These are phyloP conservation scores for Zygoascus flipseniorum DNA, from an alignment of 805 yeast species.

Conservation along the genomic window DNA sequence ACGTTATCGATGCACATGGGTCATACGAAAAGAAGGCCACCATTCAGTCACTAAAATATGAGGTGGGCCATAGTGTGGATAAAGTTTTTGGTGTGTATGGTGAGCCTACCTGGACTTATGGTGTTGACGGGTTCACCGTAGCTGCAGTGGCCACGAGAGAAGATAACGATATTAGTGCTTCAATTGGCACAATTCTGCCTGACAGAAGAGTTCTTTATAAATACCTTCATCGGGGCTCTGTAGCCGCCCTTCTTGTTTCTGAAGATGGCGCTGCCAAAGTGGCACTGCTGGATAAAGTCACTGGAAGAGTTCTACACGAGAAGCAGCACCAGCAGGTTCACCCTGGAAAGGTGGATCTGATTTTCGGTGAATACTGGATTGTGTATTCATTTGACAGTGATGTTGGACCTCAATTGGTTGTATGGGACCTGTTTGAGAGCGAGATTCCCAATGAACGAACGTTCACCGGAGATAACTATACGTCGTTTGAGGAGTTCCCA, in stretches of 20 bases:
- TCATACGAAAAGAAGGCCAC: background rate
- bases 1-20: conserved; percentile 14
- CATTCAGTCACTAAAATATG: conserved; percentile 1
- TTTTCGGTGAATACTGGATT: conserved; percentile 79
- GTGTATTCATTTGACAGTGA: conserved; percentile 53
- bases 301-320: conserved; percentile 54
- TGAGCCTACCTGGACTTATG: conserved; percentile 33
- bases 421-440: conserved; percentile 74
- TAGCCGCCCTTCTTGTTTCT: conserved; percentile 35
- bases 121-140: conserved; percentile 24
- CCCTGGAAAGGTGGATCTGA: conserved; percentile 39
- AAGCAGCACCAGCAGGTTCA: conserved; percentile 35
- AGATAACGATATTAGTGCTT: conserved; percentile 38
- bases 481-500: conserved; percentile 30
- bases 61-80: background rate
- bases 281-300: conserved; percentile 54
- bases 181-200: conserved; percentile 59
- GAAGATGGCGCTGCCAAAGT: conserved; percentile 32
- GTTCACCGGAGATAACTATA: conserved; percentile 19
- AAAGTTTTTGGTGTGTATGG: background rate
- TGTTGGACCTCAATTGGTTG: conserved; percentile 49
- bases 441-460: conserved; percentile 40
- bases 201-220: conserved; percentile 74
- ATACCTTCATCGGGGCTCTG: conserved; percentile 63
- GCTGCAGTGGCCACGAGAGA: conserved; percentile 35